A percentile compares a stretch with the other conserved stretches of the same genome.
phyloP scores from a whole-genome alignment of 1,284 basidiomycete genomes.

The Heterobasidion occidentale region DNA sequence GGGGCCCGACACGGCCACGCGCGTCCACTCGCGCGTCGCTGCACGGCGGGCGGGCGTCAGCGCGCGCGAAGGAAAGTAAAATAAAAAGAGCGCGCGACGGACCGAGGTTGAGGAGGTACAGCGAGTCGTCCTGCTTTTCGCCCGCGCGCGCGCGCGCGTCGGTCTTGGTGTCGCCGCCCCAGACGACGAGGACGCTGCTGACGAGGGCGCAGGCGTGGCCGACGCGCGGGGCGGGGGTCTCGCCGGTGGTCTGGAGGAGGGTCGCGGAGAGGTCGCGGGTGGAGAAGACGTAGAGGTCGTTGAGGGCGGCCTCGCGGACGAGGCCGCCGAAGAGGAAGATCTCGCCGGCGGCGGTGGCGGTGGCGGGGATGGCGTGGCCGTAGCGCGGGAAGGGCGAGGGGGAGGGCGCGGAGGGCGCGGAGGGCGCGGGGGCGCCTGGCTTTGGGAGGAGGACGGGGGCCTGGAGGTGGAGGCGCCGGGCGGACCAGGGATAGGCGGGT shows the following conservation, averaged over 20 bases:
- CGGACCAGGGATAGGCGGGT: conserved; percentile 76
- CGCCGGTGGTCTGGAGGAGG: conserved; percentile 83
- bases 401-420: conserved; percentile 38
- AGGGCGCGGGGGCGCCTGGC: conserved; percentile 49
- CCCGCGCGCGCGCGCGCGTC: conserved; percentile 56
- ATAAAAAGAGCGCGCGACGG: conserved; percentile 21
- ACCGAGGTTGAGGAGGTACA: conserved; percentile 96
- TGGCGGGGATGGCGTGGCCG: conserved; percentile 91
- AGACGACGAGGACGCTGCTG: conserved; percentile 93
- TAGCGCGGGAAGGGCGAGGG: conserved; percentile 94
- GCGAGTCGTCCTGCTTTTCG: conserved; percentile 87
- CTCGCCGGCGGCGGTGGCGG: conserved; percentile 76
- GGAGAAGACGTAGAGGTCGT: conserved; percentile 91
- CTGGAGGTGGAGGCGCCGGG: conserved; percentile 57
- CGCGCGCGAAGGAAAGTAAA: conserved; percentile 5
- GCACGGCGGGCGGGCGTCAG: conserved; percentile 1
- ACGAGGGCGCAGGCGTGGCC: conserved; percentile 96
- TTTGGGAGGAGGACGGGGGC: conserved; percentile 58
- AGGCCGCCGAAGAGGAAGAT: conserved; percentile 97
- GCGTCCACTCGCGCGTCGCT: conserved; percentile 94
- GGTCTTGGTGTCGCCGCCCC: conserved; percentile 95
- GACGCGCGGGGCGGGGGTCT: conserved; percentile 84
- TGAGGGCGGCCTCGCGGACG: conserved; percentile 85
- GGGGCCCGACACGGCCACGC: conserved; percentile 69
- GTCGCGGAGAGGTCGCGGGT: conserved; percentile 73